A percentile compares a stretch with the other conserved stretches of the same genome.
Conservation (phyloP, 106 monocot species). For the Platanthera guangdongensis region DNA sequence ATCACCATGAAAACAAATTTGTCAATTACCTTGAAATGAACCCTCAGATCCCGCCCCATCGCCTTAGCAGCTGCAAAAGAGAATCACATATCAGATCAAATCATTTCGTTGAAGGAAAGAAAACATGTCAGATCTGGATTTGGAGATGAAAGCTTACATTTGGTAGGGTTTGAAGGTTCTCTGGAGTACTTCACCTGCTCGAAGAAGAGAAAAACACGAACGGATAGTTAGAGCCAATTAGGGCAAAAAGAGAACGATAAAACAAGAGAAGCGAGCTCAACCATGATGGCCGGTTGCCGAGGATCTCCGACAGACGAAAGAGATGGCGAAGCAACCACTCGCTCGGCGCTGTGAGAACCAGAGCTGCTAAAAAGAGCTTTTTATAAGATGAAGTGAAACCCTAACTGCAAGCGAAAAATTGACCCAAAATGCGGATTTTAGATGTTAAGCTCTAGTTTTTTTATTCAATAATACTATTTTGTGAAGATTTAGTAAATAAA, state of each 20-base stretch:
- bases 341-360: not conserved
- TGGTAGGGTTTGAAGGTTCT: slow-evolving; percentile 63
- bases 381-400: not conserved
- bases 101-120: not conserved
- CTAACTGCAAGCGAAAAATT: not conserved
- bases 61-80: slow-evolving; percentile 28
- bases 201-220: not conserved
- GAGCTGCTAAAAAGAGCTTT: not conserved
- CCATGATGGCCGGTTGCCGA: not conserved
- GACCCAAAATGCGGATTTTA: no score
- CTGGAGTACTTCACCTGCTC: slow-evolving; percentile 70
- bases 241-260: not conserved
- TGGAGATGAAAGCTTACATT: slow-evolving; percentile 42
- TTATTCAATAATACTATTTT: no score
- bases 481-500: no score
- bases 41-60: slow-evolving; percentile 32
- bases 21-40: slow-evolving; percentile 34
- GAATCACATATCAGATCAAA: not conserved
- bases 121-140: not conserved
- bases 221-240: not conserved
- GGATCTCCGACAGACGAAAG: not conserved
- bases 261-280: not conserved
- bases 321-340: not conserved
- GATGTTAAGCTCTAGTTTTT: no score
- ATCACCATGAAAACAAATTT: not conserved